Conservation (phyloP, 257 asterid genomes). For the Nicotiana obtusifolia region DNA sequence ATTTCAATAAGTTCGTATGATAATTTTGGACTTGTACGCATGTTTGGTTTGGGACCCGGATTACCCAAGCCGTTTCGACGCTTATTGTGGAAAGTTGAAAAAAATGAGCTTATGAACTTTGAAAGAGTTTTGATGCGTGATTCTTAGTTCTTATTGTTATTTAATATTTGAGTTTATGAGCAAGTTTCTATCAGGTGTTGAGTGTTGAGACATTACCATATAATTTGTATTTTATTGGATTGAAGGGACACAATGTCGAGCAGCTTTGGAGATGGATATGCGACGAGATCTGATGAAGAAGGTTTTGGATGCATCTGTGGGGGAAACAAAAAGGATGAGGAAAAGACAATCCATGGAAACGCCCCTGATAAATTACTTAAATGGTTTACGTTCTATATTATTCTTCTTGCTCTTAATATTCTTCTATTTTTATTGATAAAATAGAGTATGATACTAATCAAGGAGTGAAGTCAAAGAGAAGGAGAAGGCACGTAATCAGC, state of each 20-base stretch:
- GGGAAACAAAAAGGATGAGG: slow-evolving; percentile 33
- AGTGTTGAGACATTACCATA: too few species aligned
- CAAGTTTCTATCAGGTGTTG: too few species aligned
- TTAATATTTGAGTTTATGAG: too few species aligned
- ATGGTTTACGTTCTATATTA: background rate
- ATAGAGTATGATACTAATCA: slow-evolving; percentile 34
- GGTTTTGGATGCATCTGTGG: slow-evolving; percentile 64
- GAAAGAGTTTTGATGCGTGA: too few species aligned
- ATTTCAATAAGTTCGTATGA: too few species aligned
- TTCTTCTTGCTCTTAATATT: background rate
- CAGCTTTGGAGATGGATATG: slow-evolving; percentile 57
- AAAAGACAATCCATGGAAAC: slow-evolving; percentile 14
- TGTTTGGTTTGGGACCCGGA: too few species aligned
- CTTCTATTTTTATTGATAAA: background rate
- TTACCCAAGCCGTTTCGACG: too few species aligned
- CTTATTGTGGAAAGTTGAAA: too few species aligned
- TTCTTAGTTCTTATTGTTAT: too few species aligned
- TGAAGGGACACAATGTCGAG: slow-evolving; percentile 40
- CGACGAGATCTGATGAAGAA: slow-evolving; percentile 66
- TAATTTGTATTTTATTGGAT: background rate
- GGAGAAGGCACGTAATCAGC: slow-evolving; percentile 50
- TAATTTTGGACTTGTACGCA: too few species aligned
- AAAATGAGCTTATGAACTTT: too few species aligned
- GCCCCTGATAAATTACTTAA: slow-evolving; percentile 5
- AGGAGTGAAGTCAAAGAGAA: slow-evolving; percentile 70